Conservation (phyloP, 805 yeast species). For the Nakazawaea wyomingensis region DNA sequence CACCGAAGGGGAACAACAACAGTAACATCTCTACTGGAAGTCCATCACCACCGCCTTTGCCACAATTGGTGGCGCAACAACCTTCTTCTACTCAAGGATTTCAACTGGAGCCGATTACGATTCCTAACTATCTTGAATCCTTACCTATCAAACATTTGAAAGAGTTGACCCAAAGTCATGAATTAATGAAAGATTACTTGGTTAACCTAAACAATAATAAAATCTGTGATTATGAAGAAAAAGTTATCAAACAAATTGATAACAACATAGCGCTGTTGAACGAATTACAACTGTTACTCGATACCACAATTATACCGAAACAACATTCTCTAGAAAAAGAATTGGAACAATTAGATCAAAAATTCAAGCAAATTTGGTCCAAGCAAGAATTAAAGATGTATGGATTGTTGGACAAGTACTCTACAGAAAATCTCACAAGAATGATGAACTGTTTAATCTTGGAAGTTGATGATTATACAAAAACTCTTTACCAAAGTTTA, state of each 20-base stretch:
- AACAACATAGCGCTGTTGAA: constrained; percentile 1
- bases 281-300: neutral
- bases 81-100: neutral
- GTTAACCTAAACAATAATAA: neutral
- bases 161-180: constrained; percentile 4
- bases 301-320: neutral
- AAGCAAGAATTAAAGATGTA: constrained; percentile 20
- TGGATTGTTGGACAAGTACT: constrained; percentile 23
- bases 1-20: neutral
- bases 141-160: constrained; percentile 3
- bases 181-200: constrained; percentile 3
- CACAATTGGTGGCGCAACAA: neutral
- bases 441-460: constrained; percentile 17
- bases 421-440: constrained; percentile 16
- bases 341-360: neutral
- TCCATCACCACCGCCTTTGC: neutral
- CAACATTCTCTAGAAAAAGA: neutral
- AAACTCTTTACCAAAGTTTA: constrained; percentile 28
- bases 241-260: neutral
- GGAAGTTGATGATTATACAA: constrained; percentile 28
- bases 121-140: constrained; percentile 6
- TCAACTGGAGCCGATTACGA: neutral
- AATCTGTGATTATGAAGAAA: neutral
- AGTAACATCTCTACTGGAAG: neutral
- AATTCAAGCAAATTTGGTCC: constrained; percentile 6